Base-by-base conservation (phyloP, 768 basidiomycete genomes). In the Naganishia onofrii region DNA sequence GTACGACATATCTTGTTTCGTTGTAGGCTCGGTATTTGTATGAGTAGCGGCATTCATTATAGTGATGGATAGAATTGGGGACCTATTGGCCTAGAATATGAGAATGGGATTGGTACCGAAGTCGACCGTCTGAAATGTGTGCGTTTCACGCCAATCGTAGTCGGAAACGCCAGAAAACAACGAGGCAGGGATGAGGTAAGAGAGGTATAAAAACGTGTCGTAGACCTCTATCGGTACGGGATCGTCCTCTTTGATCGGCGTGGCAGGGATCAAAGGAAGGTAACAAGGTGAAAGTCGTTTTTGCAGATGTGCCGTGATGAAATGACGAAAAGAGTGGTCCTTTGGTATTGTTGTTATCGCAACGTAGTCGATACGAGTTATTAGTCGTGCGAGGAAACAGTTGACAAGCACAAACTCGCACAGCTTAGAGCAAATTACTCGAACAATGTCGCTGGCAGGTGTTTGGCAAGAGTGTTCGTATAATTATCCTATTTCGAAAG, bases 201-300 rank as follows among this genome's bases (percentile, higher is more conserved):
- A 42, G 42, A n/a, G n/a, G n/a, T n/a, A n/a, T n/a, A n/a, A 10
- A 17, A 42, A 42, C 42, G 21, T n/a, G n/a, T 3, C 48, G n/a
- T 21, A 17, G 4, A n/a, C 12, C n/a, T n/a, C 6, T n/a, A 51
- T 51, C 15, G 2, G n/a, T 51, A 51, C 12, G 21, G 48, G 48
- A 51, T 51, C 48, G 15, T 51, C 48, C 8, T 46, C 7, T 15
- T 21, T 51, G 48, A 26, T 51, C 48, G 48, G 23, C 3, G 15
- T 51, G 48, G 48, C 48, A n/a, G 42, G 48, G 4, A 23, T 51
- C n/a, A 51, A 51, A 51, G 48, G 48, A 51, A 51, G 48, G 48
- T n/a, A n/a, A n/a, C 21, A n/a, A 26, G 19, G 48, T 51, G 21
- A 23, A 51, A 51, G n/a, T 51, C 48, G 48, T 8, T 17, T 51